Evolutionary conservation across 176 grass and related monocot species (phyloP), one percentile per base, ranked within the genome.

Genomic region (Thalia dealbata): DNA sequence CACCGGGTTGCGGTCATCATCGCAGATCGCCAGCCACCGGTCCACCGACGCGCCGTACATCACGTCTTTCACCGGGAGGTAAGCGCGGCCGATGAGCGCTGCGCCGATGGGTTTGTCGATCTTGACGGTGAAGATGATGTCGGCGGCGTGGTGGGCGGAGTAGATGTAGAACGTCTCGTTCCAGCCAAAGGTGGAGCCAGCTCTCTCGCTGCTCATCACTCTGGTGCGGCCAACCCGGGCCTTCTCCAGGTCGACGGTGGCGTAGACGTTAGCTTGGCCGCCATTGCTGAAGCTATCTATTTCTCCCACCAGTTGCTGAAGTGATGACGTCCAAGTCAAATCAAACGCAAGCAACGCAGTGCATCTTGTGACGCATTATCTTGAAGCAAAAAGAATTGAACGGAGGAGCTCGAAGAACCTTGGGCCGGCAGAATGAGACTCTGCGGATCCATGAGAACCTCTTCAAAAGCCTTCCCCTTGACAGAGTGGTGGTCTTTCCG

Each of bases 171-270:
- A 96, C 3, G 84, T 82, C 73, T 96, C 93, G 18, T 88, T 0
- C 93, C 93, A 96, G 1, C 0, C 24, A 18, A 68, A n/a, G 38
- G 8, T 30, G 15, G 86, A 85, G 16, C 68, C 52, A 29, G 21
- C 52, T 3, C 3, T 23, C 18, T 84, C 78, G 3, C 70, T 30
- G 22, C 50, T 41, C 0, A 82, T 0, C 67, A 84, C 26, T 16
- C 87, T 75, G 13, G 93, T 96, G 44, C 89, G 86, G 0, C 72
- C 89, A 1, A 92, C 78, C 10, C 89, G 84, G 1, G 93, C 89
- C 82, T 90, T 96, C 81, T 96, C 87, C 78, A 96, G 81, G 81
- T 92, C 93, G 46, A 96, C 61, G 74, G 93, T 96, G 77, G 89
- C 93, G 48, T 90, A 92, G 15, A 96, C 78, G 38, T 78, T 90